These are phyloP conservation scores for Tritrichomonas musculus DNA, from an alignment of 208 protist genomes.

Conservation along the genomic window DNA sequence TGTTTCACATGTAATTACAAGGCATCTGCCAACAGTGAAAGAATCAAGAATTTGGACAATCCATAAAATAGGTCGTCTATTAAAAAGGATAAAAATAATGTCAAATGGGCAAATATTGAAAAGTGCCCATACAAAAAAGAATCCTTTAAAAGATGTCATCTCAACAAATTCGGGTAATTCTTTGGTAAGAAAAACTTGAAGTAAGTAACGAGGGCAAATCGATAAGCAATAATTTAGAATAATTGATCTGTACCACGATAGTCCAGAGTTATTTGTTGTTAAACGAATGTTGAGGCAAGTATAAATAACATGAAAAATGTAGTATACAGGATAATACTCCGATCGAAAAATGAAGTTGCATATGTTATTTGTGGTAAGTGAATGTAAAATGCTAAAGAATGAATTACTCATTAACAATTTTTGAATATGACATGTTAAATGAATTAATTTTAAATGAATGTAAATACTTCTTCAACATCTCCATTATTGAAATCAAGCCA, in stretches of 20 bases:
- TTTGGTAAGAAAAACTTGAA: neutral
- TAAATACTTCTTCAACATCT: no score
- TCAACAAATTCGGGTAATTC: neutral
- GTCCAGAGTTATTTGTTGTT: neutral
- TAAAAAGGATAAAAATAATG: neutral
- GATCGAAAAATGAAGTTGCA: neutral
- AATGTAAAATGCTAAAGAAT: no score
- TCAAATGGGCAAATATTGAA: neutral
- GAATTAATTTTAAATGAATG: no score
- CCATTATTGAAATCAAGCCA: no score
- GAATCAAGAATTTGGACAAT: neutral
- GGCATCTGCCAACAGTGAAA: neutral
- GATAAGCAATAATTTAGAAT: neutral
- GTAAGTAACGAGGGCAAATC: neutral
- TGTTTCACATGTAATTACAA: neutral
- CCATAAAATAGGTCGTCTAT: neutral
- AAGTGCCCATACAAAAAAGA: neutral
- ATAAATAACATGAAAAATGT: conserved; percentile 8
- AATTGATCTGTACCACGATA: neutral
- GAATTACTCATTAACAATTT: no score
- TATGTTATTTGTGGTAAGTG: no score
- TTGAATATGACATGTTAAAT: no score
- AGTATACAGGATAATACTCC: neutral
- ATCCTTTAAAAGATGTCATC: neutral
- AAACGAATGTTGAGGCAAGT: neutral